Percentiles rank a stretch among this genome's conserved stretches.
Evolutionary conservation across 768 basidiomycete genomes (phyloP).

Genomic region (Termitomyces sp.): DNA sequence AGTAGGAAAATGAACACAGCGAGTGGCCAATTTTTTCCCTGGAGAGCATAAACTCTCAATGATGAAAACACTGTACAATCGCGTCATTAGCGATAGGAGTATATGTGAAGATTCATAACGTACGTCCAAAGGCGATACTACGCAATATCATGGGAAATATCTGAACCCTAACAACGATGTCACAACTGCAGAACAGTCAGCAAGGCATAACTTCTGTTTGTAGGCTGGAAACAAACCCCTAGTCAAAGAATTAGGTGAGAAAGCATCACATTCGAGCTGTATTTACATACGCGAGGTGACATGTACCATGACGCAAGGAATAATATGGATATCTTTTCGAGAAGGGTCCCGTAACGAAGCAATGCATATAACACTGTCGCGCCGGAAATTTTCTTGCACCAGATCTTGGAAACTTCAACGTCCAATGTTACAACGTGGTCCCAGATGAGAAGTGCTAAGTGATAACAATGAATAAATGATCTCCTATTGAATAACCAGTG

Average conservation of each 20-base stretch:
- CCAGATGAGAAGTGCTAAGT: constrained; percentile 27
- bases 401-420: constrained; percentile 24
- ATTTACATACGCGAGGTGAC: constrained; percentile 24
- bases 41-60: constrained; percentile 26
- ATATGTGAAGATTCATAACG: not conserved
- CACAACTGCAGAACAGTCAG: constrained; percentile 18
- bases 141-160: constrained; percentile 28
- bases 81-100: not conserved
- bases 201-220: not conserved
- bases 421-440: constrained; percentile 27
- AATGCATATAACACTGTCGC: constrained; percentile 24
- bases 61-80: constrained; percentile 23
- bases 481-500: not conserved
- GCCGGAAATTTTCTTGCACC: constrained; percentile 27
- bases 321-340: constrained; percentile 28
- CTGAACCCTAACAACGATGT: constrained; percentile 29
- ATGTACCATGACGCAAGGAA: constrained; percentile 31
- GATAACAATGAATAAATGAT: not conserved
- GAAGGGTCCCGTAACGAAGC: constrained; percentile 28
- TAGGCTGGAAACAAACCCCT: constrained; percentile 6
- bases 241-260: not conserved
- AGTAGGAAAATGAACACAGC: constrained; percentile 24
- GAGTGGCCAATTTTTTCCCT: constrained; percentile 21
- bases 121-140: constrained; percentile 23
- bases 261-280: not conserved